Conservation (phyloP, 352 stramenopile species). For the Pythium pyrilobum region DNA sequence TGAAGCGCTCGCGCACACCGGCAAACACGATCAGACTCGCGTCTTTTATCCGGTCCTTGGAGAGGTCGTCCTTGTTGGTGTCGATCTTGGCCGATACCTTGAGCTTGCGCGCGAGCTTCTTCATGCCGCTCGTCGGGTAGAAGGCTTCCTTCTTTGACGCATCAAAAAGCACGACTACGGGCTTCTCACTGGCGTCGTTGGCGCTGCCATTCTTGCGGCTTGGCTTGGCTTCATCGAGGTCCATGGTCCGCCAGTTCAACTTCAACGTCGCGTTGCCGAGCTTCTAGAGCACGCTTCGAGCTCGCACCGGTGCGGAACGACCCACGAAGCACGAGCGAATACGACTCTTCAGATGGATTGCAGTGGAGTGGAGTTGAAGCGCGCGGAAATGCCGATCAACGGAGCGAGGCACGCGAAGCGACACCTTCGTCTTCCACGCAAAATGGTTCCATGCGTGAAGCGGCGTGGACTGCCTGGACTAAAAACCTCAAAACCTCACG, state of each 20-base stretch:
- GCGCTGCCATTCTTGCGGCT: constrained; percentile 12
- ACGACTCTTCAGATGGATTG: not conserved
- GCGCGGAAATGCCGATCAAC: not conserved
- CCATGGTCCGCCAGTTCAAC: constrained; percentile 6
- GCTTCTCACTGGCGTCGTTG: constrained; percentile 9
- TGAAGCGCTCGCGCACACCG: constrained; percentile 87
- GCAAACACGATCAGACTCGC: constrained; percentile 88
- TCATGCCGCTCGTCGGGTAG: constrained; percentile 89
- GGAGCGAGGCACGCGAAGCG: no score
- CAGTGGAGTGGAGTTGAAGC: not conserved
- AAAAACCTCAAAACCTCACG: constrained; percentile 20
- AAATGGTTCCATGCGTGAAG: no score
- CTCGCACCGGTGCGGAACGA: no score
- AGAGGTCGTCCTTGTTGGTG: constrained; percentile 94
- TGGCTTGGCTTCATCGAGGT: constrained; percentile 8
- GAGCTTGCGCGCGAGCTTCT: constrained; percentile 91
- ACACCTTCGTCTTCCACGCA: no score
- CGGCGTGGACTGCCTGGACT: not conserved
- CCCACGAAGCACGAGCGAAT: no score
- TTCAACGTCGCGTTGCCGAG: not conserved
- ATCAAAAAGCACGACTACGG: constrained; percentile 79
- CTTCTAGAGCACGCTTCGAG: not conserved
- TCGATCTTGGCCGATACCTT: constrained; percentile 87
- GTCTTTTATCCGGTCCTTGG: constrained; percentile 82
- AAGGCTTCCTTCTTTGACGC: constrained; percentile 93